Conservation (phyloP, 139 green algal genomes). For the Pycnococcus provasolii region DNA sequence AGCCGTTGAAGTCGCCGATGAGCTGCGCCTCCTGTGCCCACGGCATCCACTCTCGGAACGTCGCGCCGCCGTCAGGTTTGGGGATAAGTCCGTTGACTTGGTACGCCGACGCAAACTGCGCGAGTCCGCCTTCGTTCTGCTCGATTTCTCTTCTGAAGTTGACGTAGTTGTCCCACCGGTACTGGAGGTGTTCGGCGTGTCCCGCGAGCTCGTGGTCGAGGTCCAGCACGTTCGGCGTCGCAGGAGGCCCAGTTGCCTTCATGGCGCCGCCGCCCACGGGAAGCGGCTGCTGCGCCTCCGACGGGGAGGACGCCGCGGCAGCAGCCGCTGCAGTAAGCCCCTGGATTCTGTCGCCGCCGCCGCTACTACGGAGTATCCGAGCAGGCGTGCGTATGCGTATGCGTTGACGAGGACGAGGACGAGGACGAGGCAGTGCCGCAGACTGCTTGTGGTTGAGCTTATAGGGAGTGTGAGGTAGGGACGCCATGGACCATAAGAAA, state of each 20-base stretch:
- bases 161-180: conserved; percentile 56
- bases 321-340: background rate
- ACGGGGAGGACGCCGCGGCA: background rate
- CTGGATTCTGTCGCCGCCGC: background rate
- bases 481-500: too few relatives aligned
- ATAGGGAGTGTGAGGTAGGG: too few relatives aligned
- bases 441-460: too few relatives aligned
- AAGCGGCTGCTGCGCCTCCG: background rate
- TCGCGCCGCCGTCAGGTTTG: conserved; percentile 33
- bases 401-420: background rate
- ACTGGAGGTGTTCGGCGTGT: conserved; percentile 64
- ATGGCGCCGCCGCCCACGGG: conserved; percentile 7
- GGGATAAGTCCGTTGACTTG: conserved; percentile 61
- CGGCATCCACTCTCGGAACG: conserved; percentile 84
- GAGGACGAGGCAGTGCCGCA: too few relatives aligned
- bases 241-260: conserved; percentile 11
- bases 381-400: background rate
- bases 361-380: background rate
- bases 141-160: conserved; percentile 45
- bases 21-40: conserved; percentile 50
- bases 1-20: conserved; percentile 86
- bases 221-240: conserved; percentile 25
- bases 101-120: conserved; percentile 50
- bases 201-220: conserved; percentile 48
- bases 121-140: conserved; percentile 50